Evolutionary conservation across 2,329 filamentous ascomycete genomes (phyloP).

Genomic region (Pseudopithomyces maydicus): DNA sequence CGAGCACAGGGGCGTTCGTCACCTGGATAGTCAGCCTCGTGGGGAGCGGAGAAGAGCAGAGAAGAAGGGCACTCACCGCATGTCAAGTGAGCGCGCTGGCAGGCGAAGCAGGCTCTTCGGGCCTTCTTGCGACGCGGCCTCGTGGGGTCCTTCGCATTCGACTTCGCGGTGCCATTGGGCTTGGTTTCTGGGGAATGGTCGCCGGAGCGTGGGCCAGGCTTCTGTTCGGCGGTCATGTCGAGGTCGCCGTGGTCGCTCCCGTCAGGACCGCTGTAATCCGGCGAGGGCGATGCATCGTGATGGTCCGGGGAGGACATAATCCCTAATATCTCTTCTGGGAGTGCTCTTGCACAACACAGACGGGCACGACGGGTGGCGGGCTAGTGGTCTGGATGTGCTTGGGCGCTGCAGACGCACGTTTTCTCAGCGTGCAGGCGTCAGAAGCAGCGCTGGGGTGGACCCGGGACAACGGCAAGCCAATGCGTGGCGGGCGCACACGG

Average conservation of each 20-base stretch:
- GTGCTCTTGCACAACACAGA: slow-evolving; percentile 24
- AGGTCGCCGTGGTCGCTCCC: slow-evolving; percentile 38
- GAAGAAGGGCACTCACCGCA: slow-evolving; percentile 75
- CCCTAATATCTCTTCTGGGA: slow-evolving; percentile 46
- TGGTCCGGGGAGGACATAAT: slow-evolving; percentile 53
- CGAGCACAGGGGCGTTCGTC: slow-evolving; percentile 93
- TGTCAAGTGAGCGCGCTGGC: slow-evolving; percentile 94
- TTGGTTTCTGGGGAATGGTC: slow-evolving; percentile 41
- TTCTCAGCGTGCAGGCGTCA: slow-evolving; percentile 46
- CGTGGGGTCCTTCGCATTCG: slow-evolving; percentile 81
- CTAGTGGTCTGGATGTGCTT: not conserved
- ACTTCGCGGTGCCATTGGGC: slow-evolving; percentile 18
- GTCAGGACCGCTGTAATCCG: slow-evolving; percentile 51
- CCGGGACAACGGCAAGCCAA: slow-evolving; percentile 45
- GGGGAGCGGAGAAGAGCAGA: not conserved
- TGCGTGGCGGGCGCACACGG: slow-evolving; percentile 36
- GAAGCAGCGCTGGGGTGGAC: slow-evolving; percentile 37
- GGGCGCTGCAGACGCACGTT: slow-evolving; percentile 41
- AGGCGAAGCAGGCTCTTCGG: slow-evolving; percentile 91
- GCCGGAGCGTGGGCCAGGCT: slow-evolving; percentile 44
- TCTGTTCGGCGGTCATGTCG: slow-evolving; percentile 53
- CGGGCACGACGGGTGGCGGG: slow-evolving; percentile 8
- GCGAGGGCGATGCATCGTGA: slow-evolving; percentile 54
- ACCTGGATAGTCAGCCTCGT: slow-evolving; percentile 52
- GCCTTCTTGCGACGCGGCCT: slow-evolving; percentile 95